These are phyloP conservation scores for Cyberlindnera samutprakarnensis DNA, from an alignment of 805 yeast genomes.

Conservation along the genomic window DNA sequence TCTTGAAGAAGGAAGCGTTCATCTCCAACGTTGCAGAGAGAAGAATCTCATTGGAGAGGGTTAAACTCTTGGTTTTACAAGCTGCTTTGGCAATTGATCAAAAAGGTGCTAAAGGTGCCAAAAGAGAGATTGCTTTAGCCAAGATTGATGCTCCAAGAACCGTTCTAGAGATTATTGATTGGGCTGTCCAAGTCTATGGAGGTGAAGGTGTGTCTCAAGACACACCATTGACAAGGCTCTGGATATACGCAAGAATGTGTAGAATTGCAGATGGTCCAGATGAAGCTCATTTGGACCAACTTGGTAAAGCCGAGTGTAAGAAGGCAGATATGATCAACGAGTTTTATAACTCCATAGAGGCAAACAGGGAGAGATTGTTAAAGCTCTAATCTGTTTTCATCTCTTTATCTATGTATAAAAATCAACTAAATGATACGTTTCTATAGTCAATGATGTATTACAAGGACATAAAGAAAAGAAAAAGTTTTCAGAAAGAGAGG, in stretches of 20 bases:
- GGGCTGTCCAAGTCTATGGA: conserved; percentile 59
- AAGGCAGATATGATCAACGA: conserved; percentile 29
- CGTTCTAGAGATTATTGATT: conserved; percentile 43
- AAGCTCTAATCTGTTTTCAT: conserved; percentile 8
- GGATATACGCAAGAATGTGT: conserved; percentile 44
- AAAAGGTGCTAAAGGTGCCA: conserved; percentile 46
- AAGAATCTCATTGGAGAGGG: conserved; percentile 46
- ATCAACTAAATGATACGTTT: neutral
- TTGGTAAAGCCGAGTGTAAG: conserved; percentile 42
- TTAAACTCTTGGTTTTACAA: conserved; percentile 45
- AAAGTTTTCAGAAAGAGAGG: neutral
- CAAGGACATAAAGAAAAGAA: neutral
- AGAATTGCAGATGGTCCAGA: conserved; percentile 68
- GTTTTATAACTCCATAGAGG: conserved; percentile 19
- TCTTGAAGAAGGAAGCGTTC: conserved; percentile 44
- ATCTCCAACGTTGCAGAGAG: conserved; percentile 41
- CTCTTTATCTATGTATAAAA: neutral
- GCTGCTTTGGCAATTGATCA: conserved; percentile 57
- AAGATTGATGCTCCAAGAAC: conserved; percentile 56
- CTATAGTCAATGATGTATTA: neutral
- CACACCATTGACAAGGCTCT: conserved; percentile 47
- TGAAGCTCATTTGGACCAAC: conserved; percentile 53
- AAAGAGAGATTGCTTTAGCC: conserved; percentile 52
- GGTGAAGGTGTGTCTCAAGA: conserved; percentile 62
- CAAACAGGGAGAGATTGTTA: conserved; percentile 13